Evolutionary conservation across 2,329 filamentous ascomycete species (phyloP), one percentile per base, ranked within the genome.

Genomic region (Cylindrodendrum hubeiense): DNA sequence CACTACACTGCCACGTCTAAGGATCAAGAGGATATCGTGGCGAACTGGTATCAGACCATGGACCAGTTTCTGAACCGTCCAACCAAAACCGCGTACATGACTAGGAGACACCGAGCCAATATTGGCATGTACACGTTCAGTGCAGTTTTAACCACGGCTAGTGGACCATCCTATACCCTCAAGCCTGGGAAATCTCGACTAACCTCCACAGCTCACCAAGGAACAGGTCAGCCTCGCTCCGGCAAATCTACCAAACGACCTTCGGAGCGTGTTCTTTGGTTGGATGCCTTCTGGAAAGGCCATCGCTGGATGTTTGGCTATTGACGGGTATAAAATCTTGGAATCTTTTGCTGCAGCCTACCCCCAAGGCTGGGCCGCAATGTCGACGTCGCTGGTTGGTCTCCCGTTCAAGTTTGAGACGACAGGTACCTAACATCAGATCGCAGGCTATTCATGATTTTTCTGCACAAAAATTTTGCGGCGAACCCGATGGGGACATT

Each of bases 401-500:
- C 24, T 10, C n/a, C 15, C 39, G 4, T 24, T 19, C 6, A 39
- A 15, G 8, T 8, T 9, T n/a, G n/a, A 21, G 28, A 26, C 15
- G 19, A 2, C 22, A 26, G 12, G 30, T 22, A 24, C 9, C 56
- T 61, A 10, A 44, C 21, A 17, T 58, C 15, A 50, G 12, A 21
- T 34, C 12, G 30, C 21, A 78, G 76, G 74, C 74, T 15, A 60
- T 78, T 1, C 79, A 71, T 65, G 72, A 80, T 17, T 73, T 75
- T 26, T 50, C 65, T 2, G 66, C 67, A 1, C 65, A 69, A 0
- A 50, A 46, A 0, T 74, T 75, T 8, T 60, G 60, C 2, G 60
- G 62, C 5, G 17, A 65, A 0, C 73, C 75, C 0, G 63, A 61
- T 0, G 75, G 75, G 0, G 54, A 54, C 2, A 70, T 77, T 1